These are phyloP conservation scores for Ilex aquifolium DNA, from an alignment of 257 asterid genomes.

Conservation along the genomic window DNA sequence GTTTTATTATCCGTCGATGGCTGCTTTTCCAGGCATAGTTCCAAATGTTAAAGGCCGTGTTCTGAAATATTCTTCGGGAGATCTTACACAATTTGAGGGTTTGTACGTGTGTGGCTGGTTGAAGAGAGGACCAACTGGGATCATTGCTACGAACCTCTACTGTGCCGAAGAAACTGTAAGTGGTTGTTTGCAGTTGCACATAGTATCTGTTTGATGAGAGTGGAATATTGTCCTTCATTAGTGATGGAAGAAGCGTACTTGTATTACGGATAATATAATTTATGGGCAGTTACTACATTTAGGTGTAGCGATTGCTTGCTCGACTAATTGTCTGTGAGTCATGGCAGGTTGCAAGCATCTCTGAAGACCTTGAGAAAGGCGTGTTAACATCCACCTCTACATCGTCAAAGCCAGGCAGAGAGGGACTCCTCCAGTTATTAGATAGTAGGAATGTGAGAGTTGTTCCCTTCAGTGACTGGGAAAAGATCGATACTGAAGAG, in stretches of 20 bases:
- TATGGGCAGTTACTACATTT: neutral
- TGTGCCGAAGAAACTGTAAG: constrained; percentile 90
- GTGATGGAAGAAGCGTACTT: too few species aligned
- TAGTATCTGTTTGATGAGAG: neutral
- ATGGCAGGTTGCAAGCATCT: constrained; percentile 63
- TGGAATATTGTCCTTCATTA: neutral
- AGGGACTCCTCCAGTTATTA: constrained; percentile 53
- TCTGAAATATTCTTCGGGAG: constrained; percentile 32
- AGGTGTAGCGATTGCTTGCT: neutral
- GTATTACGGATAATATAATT: too few species aligned
- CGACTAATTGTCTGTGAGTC: constrained; percentile 9
- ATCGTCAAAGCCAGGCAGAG: constrained; percentile 52
- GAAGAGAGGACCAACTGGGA: constrained; percentile 94
- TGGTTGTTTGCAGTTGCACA: neutral
- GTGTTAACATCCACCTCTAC: constrained; percentile 29
- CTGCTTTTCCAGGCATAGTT: constrained; percentile 49
- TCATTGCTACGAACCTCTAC: constrained; percentile 68
- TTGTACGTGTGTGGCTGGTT: constrained; percentile 91
- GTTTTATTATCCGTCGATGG: neutral
- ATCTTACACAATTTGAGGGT: constrained; percentile 40
- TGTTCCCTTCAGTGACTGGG: constrained; percentile 57
- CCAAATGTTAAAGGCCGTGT: constrained; percentile 80
- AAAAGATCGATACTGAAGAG: constrained; percentile 68
- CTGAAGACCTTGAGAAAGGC: constrained; percentile 58
- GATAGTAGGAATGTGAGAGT: constrained; percentile 43